Evolutionary conservation across 2,329 filamentous ascomycete genomes (phyloP), one percentile per base, ranked within the genome.

Genomic region (Sclerotinia nivalis): DNA sequence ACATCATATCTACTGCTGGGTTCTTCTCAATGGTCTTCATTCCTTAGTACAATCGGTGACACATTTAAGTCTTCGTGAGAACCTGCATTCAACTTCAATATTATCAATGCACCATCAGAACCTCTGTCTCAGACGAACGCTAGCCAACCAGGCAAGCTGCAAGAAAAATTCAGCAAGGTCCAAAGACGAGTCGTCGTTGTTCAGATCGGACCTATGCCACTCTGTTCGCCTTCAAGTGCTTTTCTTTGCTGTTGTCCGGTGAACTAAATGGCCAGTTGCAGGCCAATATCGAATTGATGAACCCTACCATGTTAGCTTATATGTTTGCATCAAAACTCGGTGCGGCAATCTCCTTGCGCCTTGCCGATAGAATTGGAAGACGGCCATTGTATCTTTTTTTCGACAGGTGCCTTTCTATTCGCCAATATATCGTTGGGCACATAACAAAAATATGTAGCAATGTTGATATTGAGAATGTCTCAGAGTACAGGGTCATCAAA

Each of bases 301-400:
- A 72, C 56, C 15, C 71, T 20, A 59, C 61, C 13, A 31, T 67
- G 4, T 64, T 55, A 8, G 18, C 45, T 43, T 72, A 71, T 52
- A 58, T 59, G n/a, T 37, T 67, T 20, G 37, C 88, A 49, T 86
- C 88, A 77, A 86, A 84, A 13, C 77, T 88, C 15, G 82, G 83
- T 0, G 86, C 86, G 34, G 84, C 83, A 74, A 82, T 88, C 69
- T 69, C 61, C 31, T 86, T 85, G 0, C 83, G 82, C 0, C 78
- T 88, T 43, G 83, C 86, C 0, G 87, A 89, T 73, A 81, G 77
- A 1, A 78, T 80, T 4, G 86, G 86, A 1, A 81, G 86, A 34
- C 13, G n/a, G 18, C 34, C 61, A 12, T 25, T 59, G 4, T 37
- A 67, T 25, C 15, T 59, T 15, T 12, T 59, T 59, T 56, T 13